These are phyloP conservation scores for Graphilbum fragrans DNA, from an alignment of 2,329 filamentous ascomycete genomes.

Conservation along the genomic window DNA sequence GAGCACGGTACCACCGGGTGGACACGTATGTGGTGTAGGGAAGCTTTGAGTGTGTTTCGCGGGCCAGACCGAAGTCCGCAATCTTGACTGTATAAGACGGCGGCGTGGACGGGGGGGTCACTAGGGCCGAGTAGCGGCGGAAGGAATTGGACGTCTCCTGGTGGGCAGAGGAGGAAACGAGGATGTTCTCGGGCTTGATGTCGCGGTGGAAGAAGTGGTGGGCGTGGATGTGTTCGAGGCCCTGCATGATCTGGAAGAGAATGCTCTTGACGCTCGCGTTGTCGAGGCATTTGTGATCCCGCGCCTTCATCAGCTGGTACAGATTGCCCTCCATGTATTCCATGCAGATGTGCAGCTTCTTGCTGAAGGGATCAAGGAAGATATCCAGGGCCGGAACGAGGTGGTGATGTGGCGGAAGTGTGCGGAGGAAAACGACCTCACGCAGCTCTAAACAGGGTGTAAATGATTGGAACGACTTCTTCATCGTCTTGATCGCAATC, in stretches of 20 bases:
- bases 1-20: constrained; percentile 94
- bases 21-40: constrained; percentile 98
- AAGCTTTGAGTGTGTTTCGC: constrained; percentile 90
- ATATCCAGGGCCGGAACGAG: constrained; percentile 97
- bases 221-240: constrained; percentile 92
- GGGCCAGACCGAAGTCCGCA: constrained; percentile 92
- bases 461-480: constrained; percentile 96
- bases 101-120: constrained; percentile 90
- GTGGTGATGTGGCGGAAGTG: constrained; percentile 76
- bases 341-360: constrained; percentile 96
- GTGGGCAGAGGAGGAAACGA: constrained; percentile 82
- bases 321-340: constrained; percentile 99
- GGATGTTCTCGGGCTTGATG: constrained; percentile 97
- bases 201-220: constrained; percentile 98
- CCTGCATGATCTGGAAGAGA: constrained; percentile 90
- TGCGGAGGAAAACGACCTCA: constrained; percentile 92
- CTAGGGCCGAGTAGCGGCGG: constrained; percentile 80
- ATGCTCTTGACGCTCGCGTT: constrained; percentile 93
- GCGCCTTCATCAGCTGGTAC: constrained; percentile 97
- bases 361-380: constrained; percentile 90
- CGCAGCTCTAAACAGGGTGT: constrained; percentile 81
- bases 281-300: constrained; percentile 89
- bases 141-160: constrained; percentile 77
- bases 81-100: constrained; percentile 95
- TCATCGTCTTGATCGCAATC: constrained; percentile 99